Percentiles rank a stretch among this genome's conserved stretches.
These are phyloP conservation scores for Podosphaera aphanis DNA, from an alignment of 2,329 filamentous ascomycete species.

Conservation along the genomic window DNA sequence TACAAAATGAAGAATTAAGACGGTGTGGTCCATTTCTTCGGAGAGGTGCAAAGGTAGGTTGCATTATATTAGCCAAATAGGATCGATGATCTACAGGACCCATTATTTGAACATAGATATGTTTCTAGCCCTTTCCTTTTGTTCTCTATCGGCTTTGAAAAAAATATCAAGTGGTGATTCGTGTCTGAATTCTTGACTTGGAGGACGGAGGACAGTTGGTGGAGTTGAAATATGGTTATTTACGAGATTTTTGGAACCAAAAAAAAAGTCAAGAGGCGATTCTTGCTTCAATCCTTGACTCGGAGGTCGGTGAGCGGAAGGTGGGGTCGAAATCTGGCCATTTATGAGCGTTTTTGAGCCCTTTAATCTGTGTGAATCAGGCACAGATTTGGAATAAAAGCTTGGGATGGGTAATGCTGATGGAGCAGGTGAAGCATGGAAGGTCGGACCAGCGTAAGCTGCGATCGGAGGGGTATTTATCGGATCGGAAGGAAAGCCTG, in stretches of 20 bases:
- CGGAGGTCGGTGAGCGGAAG: too few relatives aligned
- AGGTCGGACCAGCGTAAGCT: slow-evolving; percentile 70
- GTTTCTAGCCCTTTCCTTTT: slow-evolving; percentile 39
- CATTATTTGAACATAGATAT: too few relatives aligned
- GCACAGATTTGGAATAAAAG: slow-evolving; percentile 57
- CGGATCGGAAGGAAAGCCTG: slow-evolving; percentile 18
- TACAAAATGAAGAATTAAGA: too few relatives aligned
- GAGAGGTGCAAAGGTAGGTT: too few relatives aligned
- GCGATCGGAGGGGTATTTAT: slow-evolving; percentile 19
- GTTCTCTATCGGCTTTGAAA: slow-evolving; percentile 67
- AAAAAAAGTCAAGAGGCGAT: too few relatives aligned
- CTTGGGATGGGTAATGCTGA: slow-evolving; percentile 77
- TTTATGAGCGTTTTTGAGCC: not conserved
- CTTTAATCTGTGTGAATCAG: slow-evolving; percentile 30
- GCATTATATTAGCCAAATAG: too few relatives aligned
- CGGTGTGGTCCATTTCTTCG: too few relatives aligned
- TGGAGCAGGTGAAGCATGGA: slow-evolving; percentile 81
- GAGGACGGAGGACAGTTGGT: slow-evolving; percentile 23
- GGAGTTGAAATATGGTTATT: too few relatives aligned
- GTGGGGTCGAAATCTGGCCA: slow-evolving; percentile 14
- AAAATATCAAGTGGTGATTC: slow-evolving; percentile 74
- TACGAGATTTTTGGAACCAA: too few relatives aligned
- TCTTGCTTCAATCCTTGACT: too few relatives aligned
- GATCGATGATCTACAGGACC: too few relatives aligned
- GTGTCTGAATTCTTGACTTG: slow-evolving; percentile 29